Percentiles rank a stretch among this genome's conserved stretches.
phyloP scores from a whole-genome alignment of 2,329 filamentous ascomycete genomes.

The Beauveria asiatica region DNA sequence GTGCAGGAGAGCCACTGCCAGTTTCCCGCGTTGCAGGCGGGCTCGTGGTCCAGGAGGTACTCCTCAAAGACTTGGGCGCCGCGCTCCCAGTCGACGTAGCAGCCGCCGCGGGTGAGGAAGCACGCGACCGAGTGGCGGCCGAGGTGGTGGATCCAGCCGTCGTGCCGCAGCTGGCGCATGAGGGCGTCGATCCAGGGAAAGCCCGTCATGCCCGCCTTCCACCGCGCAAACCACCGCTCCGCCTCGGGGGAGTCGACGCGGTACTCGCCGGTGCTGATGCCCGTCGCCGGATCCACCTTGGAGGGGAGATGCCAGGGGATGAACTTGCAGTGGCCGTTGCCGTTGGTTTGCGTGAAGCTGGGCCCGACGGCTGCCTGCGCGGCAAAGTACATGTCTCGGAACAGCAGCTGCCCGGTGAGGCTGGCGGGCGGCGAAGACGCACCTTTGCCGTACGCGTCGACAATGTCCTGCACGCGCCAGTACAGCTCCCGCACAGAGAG shows the following conservation, averaged over 20 bases:
- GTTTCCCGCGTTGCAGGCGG: conserved; percentile 64
- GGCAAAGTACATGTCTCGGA: conserved; percentile 78
- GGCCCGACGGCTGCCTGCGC: conserved; percentile 62
- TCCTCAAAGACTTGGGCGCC: conserved; percentile 74
- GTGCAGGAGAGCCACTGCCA: conserved; percentile 74
- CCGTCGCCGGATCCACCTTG: conserved; percentile 36
- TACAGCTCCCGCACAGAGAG: conserved; percentile 65
- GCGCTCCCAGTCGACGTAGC: conserved; percentile 71
- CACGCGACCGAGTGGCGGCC: conserved; percentile 71
- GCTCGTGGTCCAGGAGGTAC: conserved; percentile 65
- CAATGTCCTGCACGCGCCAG: conserved; percentile 57
- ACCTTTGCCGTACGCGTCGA: conserved; percentile 45
- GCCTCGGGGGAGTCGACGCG: conserved; percentile 54
- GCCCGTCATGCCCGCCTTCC: conserved; percentile 60
- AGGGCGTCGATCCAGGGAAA: conserved; percentile 77
- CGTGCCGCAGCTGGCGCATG: conserved; percentile 62
- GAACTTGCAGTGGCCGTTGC: conserved; percentile 62
- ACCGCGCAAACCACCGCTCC: conserved; percentile 58
- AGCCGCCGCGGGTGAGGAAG: conserved; percentile 71
- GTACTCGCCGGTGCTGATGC: conserved; percentile 50
- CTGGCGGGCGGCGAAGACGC: conserved; percentile 58
- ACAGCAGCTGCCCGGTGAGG: conserved; percentile 63
- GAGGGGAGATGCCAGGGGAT: conserved; percentile 71
- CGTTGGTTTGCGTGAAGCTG: conserved; percentile 53
- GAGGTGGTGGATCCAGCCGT: conserved; percentile 76